Percentiles rank a stretch among this genome's conserved stretches.
phyloP scores from a whole-genome alignment of 2,329 filamentous ascomycete genomes.

The Cadophora sp. region DNA sequence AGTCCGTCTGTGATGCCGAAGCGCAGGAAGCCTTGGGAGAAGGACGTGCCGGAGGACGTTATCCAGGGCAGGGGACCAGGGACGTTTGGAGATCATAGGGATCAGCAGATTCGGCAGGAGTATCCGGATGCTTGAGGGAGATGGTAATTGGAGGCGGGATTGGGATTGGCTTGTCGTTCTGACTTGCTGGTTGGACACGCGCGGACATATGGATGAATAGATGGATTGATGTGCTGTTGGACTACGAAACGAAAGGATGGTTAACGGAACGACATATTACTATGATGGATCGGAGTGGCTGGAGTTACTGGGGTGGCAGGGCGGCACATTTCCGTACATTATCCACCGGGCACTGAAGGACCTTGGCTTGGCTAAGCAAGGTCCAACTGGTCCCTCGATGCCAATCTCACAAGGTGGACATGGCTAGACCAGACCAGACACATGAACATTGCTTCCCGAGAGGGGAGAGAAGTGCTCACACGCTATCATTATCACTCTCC shows the following conservation, averaged over 20 bases:
- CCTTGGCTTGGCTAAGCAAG: not conserved
- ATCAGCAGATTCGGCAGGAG: constrained; percentile 40
- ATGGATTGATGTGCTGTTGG: not conserved
- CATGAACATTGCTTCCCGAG: not conserved
- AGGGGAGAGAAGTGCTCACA: not conserved
- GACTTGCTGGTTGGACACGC: not conserved
- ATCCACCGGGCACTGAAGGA: not conserved
- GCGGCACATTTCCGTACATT: not conserved
- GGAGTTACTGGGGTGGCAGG: not conserved
- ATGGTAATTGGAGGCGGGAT: not conserved
- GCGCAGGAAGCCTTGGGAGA: constrained; percentile 81
- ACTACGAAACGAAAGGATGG: not conserved
- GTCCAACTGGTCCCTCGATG: not conserved
- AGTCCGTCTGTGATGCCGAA: constrained; percentile 42
- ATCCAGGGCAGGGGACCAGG: constrained; percentile 45
- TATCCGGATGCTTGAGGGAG: constrained; percentile 29
- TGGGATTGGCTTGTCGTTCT: not conserved
- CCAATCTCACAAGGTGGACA: not conserved
- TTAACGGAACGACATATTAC: not conserved
- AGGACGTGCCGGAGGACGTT: constrained; percentile 47
- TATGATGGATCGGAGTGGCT: not conserved
- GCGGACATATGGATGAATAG: not conserved
- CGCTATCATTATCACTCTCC: not conserved
- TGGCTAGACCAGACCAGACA: not conserved
- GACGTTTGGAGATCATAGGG: constrained; percentile 41